Conservation (phyloP, 2,329 filamentous ascomycete species). For the Fusarium solani-melongenae region DNA sequence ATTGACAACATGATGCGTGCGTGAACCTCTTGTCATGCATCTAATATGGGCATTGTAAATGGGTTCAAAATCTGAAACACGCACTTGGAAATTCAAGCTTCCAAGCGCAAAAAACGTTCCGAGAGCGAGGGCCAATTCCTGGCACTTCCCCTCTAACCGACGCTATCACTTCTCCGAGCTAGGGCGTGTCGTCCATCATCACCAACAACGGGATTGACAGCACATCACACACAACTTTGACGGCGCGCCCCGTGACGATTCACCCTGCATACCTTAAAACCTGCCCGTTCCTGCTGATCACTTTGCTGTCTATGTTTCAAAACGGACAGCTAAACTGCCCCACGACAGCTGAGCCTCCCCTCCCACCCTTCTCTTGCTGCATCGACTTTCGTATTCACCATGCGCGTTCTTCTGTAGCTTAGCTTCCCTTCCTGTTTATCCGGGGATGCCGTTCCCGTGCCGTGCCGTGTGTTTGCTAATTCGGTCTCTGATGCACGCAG, state of each 20-base stretch:
- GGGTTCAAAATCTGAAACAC: background rate
- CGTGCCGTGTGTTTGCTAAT: background rate
- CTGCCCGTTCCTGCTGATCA: slow-evolving; percentile 1
- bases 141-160: slow-evolving; percentile 8
- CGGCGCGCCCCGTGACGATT: background rate
- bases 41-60: background rate
- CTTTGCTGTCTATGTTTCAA: slow-evolving; percentile 14
- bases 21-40: background rate
- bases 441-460: background rate
- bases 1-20: background rate
- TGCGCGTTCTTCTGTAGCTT: slow-evolving; percentile 9
- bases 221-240: background rate
- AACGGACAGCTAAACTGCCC: background rate
- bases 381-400: slow-evolving; percentile 31
- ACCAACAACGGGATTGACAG: background rate
- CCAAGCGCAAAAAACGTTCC: slow-evolving; percentile 11
- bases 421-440: background rate
- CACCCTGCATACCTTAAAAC: background rate
- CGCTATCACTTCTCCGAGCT: background rate
- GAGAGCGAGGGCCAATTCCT: slow-evolving; percentile 33
- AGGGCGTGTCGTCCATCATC: background rate
- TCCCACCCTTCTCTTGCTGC: slow-evolving; percentile 32
- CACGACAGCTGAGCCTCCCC: slow-evolving; percentile 23
- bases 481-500: background rate
- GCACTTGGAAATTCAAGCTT: background rate